Base-by-base conservation (phyloP, 495 filamentous ascomycete species). In the Pyronema omphalodes region DNA sequence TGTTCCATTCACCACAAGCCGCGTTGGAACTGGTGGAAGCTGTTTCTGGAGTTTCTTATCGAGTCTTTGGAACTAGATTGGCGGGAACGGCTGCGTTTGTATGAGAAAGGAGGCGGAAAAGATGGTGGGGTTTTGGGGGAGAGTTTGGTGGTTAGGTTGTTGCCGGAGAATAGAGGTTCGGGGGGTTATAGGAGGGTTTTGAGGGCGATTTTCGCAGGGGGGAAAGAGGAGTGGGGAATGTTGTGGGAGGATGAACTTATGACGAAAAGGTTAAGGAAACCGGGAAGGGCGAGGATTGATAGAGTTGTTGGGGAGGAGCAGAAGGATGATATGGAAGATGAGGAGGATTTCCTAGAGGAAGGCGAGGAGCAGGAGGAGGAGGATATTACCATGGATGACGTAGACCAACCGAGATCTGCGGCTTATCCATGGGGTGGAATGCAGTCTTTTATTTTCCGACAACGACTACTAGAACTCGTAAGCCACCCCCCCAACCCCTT, bases 21-120 rank as follows among this genome's bases (percentile, higher is more conserved):
- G 36, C 68, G 87, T 18, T 98, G 91, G 91, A 76, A 74, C 53
- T 73, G 77, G 60, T 98, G 91, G 91, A 79, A 74, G 55, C 65
- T 77, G 6, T 93, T 86, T 84, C 71, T 95, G 4, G 76, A 80
- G 29, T 81, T 81, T 41, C 83, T 94, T 77, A 66, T 94, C 14
- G 77, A 85, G 37, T 74, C 84, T 14, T 61, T 95, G 0, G 78
- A 91, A 59, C 72, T 71, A 43, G 91, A 98, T 61, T 84, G 84
- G 74, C 64, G 70, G 3, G 76, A 81, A 46, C 70, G 87, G 69
- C 59, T 72, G 48, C 60, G 67, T 15, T 70, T 70, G 7, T 72
- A 73, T 44, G 64, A 67, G 0, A 70, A 72, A 46, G 71, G 68
- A 7, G 58, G 29, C 7, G 9, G 35, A 12, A 50, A 36, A 17